Base-by-base conservation (phyloP, 306 rosid species). In the Medicago arabica region DNA sequence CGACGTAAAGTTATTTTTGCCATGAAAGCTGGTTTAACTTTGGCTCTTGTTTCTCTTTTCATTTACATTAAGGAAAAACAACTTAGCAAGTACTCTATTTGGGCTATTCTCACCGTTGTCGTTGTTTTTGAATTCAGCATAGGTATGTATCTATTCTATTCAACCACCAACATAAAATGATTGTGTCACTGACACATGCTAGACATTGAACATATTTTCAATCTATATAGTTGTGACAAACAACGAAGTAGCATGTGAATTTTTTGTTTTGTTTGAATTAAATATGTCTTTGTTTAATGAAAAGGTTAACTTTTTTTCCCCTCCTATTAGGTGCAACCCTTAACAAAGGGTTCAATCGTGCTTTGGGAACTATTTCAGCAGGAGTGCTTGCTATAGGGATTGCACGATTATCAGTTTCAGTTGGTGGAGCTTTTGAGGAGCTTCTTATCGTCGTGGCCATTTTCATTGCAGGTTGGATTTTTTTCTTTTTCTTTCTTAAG, bases 51-150 rank as follows among this genome's bases (percentile, higher is more conserved):
- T 0, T 87, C 94, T 2, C 86, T 89, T 14, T 74, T 86, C 62
- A 83, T 89, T 9, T 87, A 86, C 61, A 70, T 91, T 51, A 82
- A 82, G 67, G 90, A 87, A 34, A 18, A 71, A n/a, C 28, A 78
- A 6, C 43, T 72, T 17, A 76, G 85, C 78, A 87, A 80, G 49
- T 91, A 91, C 47, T 83, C 90, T 15, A 73, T 91, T 69, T 91
- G 97, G 97, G 94, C 92, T 12, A 81, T 91, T 8, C 88, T 91
- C 78, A 91, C 96, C 0, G 92, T 91, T 13, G 89, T 91, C 0
- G 93, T 91, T 8, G 93, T 91, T 39, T 91, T 91, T 49, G 96
- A 91, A 77, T 91, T 85, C 81, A 91, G 93, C 88, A 74, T 91
- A 14, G 96, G 96, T 90, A 71, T 0, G 23, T 5, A 34, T 34